A percentile compares a stretch with the other conserved stretches of the same genome.
Evolutionary conservation across 164 flowering plant genomes (phyloP).

Genomic region (Piper longum): DNA sequence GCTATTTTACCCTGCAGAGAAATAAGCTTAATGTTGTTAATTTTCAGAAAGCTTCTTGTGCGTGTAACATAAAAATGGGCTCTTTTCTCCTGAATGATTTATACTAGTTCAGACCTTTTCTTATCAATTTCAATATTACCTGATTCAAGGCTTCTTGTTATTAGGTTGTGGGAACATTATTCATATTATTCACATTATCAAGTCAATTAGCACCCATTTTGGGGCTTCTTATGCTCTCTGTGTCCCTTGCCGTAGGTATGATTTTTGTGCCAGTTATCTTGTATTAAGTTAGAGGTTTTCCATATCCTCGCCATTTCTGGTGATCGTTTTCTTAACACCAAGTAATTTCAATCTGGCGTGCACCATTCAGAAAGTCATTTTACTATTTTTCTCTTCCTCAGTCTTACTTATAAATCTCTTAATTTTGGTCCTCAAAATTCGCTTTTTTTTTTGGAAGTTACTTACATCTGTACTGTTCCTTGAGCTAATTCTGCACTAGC

Average conservation of each 20-base stretch:
- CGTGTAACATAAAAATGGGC: background rate
- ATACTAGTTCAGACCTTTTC: background rate
- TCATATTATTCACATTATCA: conserved; percentile 63
- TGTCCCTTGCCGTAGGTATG: conserved; percentile 63
- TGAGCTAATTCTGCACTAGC: too few relatives aligned
- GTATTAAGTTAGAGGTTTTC: background rate
- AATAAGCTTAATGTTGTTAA: conserved; percentile 40
- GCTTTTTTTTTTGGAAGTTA: too few relatives aligned
- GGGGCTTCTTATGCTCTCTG: conserved; percentile 51
- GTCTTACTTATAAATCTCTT: too few relatives aligned
- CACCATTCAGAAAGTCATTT: too few relatives aligned
- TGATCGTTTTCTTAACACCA: background rate
- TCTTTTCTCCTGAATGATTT: background rate
- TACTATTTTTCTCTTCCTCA: background rate
- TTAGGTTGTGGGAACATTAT: conserved; percentile 77
- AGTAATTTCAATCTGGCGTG: background rate
- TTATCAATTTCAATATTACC: background rate
- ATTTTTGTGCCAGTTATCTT: background rate
- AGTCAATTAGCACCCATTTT: conserved; percentile 83
- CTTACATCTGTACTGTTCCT: too few relatives aligned
- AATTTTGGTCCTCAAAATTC: too few relatives aligned
- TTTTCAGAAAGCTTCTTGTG: background rate
- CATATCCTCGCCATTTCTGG: background rate
- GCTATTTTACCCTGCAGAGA: conserved; percentile 51
- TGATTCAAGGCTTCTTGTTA: conserved; percentile 2